These are phyloP conservation scores for Arxiozyma heterogenica DNA, from an alignment of 1,139 yeast species.

Conservation along the genomic window DNA sequence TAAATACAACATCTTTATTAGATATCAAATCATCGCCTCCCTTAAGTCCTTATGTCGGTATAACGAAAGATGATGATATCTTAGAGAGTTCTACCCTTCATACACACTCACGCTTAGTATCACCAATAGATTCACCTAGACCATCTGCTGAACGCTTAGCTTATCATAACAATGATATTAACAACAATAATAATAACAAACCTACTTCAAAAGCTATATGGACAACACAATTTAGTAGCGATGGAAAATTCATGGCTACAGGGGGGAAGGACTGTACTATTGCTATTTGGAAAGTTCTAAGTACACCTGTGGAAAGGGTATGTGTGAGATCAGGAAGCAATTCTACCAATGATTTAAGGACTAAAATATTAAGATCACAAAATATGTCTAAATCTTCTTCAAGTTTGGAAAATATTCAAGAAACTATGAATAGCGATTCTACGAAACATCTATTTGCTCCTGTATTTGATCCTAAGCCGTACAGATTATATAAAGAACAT, in stretches of 20 bases:
- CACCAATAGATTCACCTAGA: conserved; percentile 3
- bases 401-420: neutral
- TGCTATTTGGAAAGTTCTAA: conserved; percentile 71
- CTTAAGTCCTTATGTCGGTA: neutral
- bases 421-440: conserved; percentile 1
- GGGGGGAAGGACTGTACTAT: conserved; percentile 70
- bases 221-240: conserved; percentile 63
- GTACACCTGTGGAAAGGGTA: conserved; percentile 55
- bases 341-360: conserved; percentile 8
- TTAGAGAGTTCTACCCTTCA: neutral
- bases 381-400: neutral
- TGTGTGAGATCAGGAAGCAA: conserved; percentile 31
- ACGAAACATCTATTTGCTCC: conserved; percentile 46
- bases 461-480: conserved; percentile 65
- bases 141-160: neutral
- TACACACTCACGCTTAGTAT: neutral
- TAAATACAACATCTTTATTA: neutral
- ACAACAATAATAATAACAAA: neutral
- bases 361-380: conserved; percentile 7
- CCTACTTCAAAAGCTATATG: conserved; percentile 46
- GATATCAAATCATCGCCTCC: neutral
- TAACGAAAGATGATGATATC: conserved; percentile 1
- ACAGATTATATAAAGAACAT: conserved; percentile 58
- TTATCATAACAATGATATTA: neutral
- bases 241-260: conserved; percentile 75